Evolutionary conservation across 768 basidiomycete species (phyloP).

Genomic region (Rhizopogon rudus): DNA sequence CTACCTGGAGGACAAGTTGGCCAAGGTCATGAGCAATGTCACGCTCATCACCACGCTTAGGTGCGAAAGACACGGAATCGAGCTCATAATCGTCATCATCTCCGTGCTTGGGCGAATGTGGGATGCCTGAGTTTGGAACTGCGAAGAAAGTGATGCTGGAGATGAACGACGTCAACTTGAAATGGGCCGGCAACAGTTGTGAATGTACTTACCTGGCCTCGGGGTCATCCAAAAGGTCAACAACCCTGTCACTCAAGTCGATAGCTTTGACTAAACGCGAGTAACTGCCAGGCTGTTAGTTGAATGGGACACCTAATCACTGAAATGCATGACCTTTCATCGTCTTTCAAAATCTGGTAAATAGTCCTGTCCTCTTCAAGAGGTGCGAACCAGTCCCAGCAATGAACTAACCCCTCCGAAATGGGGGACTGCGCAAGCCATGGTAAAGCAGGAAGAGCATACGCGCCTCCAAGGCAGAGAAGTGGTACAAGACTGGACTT

Average conservation of each 20-base stretch:
- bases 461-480: constrained; percentile 8
- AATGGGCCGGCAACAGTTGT: neutral
- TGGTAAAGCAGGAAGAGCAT: constrained; percentile 16
- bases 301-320: neutral
- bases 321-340: constrained; percentile 2
- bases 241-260: constrained; percentile 34
- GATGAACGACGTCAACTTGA: neutral
- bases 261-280: constrained; percentile 36
- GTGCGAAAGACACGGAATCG: neutral
- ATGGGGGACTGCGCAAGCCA: constrained; percentile 20
- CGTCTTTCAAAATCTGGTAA: constrained; percentile 22
- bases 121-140: constrained; percentile 41
- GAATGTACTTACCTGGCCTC: constrained; percentile 25
- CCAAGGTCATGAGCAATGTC: constrained; percentile 8
- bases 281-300: constrained; percentile 23
- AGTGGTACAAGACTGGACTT: constrained; percentile 9
- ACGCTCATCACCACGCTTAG: neutral
- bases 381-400: constrained; percentile 1
- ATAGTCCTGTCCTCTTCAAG: constrained; percentile 17
- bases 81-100: neutral
- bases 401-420: constrained; percentile 1
- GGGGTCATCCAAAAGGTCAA: constrained; percentile 34
- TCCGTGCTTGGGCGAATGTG: constrained; percentile 14
- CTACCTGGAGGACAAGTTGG: constrained; percentile 12
- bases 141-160: constrained; percentile 53